Evolutionary conservation across 164 flowering plant genomes (phyloP), one percentile per base, ranked within the genome.

Genomic region (Umbellularia californica): DNA sequence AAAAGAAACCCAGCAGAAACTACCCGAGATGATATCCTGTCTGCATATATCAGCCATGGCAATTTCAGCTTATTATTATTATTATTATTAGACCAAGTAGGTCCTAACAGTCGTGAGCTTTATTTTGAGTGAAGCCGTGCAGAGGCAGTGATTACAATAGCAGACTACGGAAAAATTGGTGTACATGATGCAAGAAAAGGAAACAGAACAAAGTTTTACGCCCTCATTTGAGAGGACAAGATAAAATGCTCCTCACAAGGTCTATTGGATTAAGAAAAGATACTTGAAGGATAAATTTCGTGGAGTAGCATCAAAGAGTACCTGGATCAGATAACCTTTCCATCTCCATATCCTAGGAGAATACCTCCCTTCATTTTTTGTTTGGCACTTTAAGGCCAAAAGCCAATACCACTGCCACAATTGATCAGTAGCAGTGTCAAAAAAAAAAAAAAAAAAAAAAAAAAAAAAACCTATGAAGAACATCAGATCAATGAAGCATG

Each of bases 401-500:
- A 89, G 88, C 88, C 87, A 84, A 82, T 89, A 92, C 97, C 98
- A 92, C 98, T 93, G 87, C 77, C 74, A 79, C 41, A 81, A n/a
- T 19, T 81, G 67, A 73, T 4, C 25, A 76, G 27, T 50, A 30
- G 3, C 23, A 74, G 50, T 30, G 74, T 66, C 52, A 50, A n/a
- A n/a, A n/a, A n/a, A n/a, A n/a, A n/a, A n/a, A n/a, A n/a, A n/a
- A 15, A 58, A 51, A 7, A 3, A 15, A 28, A 67, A 67, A 19
- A 67, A 25, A 62, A 17, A 20, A 4, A 30, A 30, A 3, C 15
- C 28, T 50, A 60, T 20, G 51, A 41, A 65, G 70, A 35, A 60
- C 52, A 74, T 52, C 20, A 19, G 24, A 50, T 69, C 65, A 23
- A 74, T 25, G 71, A n/a, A 74, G 55, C 58, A 58, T 20, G 17